Evolutionary conservation across 257 asterid species (phyloP), one percentile per base, ranked within the genome.

Genomic region (Capsicum chinense): DNA sequence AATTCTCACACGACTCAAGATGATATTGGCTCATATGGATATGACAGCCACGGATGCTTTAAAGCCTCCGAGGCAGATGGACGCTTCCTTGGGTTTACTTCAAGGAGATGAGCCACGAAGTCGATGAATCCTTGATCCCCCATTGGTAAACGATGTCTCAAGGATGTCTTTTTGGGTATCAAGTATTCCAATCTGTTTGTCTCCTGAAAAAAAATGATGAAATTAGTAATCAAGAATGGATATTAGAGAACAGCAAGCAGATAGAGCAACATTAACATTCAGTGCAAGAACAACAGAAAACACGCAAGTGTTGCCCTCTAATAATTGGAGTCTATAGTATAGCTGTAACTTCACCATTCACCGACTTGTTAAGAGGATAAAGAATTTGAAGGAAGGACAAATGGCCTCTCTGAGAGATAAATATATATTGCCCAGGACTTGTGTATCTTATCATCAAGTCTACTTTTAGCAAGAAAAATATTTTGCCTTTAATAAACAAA

Each of bases 41-140:
- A 97, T 83, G 97, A 94, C 69, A 97, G 88, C 99, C 99, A 95
- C 19, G 99, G 97, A 81, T 95, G 98, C 86, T 94, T 96, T 50
- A 96, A 90, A 85, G 99, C 98, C 85, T 95, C 97, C 44, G 95
- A 84, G 42, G 98, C 99, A 79, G 99, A 92, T 37, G 98, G 99
- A 68, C 99, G 91, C 87, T 90, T 94, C 79, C 87, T 87, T 11
- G 98, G 99, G 91, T 94, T 92, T 50, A 92, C 89, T 89, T 96
- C 98, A 7, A 96, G 98, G 66, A 96, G 91, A 90, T 94, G 93
- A 87, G 86, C 91, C 84, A 93, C 97, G 56, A 94, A 96, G 89
- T 94, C 98, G 2, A 94, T 92, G 89, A 96, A 96, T 37, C 99
- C 98, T 89, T 96, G 99, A 87, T 96, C 98, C 70, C 98, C 99